phyloP scores from a whole-genome alignment of 257 asterid genomes.

The Vinca minor region DNA sequence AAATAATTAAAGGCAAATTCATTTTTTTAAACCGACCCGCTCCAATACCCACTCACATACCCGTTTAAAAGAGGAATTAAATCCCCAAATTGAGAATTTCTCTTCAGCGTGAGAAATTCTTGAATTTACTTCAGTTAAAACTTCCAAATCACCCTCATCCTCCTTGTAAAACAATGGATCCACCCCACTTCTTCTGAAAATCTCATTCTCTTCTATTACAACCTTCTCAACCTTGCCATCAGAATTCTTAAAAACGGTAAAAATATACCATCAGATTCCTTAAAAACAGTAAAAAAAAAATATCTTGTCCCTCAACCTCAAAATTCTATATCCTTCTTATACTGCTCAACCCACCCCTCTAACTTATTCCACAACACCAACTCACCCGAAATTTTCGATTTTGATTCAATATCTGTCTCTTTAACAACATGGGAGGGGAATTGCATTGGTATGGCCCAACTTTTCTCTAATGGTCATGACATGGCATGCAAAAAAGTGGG shows the following conservation, averaged over 20 bases:
- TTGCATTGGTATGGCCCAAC: no score
- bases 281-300: no score
- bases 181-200: slow-evolving; percentile 47
- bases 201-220: slow-evolving; percentile 74
- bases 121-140: slow-evolving; percentile 34
- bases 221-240: slow-evolving; percentile 64
- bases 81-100: no score
- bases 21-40: no score
- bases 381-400: slow-evolving; percentile 34
- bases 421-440: no score
- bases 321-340: slow-evolving; percentile 56
- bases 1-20: no score
- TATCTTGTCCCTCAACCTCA: slow-evolving; percentile 83
- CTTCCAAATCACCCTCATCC: slow-evolving; percentile 26
- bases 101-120: slow-evolving; percentile 66
- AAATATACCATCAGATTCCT: no score
- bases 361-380: slow-evolving; percentile 55
- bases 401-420: slow-evolving; percentile 22
- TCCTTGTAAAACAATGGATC: slow-evolving; percentile 25
- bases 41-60: no score
- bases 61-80: no score
- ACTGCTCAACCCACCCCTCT: slow-evolving; percentile 81
- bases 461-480: no score
- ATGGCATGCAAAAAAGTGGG: no score
- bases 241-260: slow-evolving; percentile 51